These are phyloP conservation scores for Hirschfeldia incana DNA, from an alignment of 345 rosid genomes.

Conservation along the genomic window DNA sequence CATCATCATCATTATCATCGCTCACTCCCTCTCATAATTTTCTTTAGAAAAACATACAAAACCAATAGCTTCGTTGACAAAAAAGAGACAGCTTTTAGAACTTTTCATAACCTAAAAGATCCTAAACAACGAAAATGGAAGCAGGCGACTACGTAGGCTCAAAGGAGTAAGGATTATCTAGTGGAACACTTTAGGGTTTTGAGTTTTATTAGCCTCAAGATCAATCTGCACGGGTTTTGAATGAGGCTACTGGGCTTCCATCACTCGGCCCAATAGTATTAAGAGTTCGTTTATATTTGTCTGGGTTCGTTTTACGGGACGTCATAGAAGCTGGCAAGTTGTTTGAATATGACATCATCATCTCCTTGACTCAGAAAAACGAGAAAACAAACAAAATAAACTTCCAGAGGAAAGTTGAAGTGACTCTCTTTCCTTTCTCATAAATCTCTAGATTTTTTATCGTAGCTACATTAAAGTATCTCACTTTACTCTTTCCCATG, in stretches of 20 bases:
- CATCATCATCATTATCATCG: constrained; percentile 40
- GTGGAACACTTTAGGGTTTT: constrained; percentile 30
- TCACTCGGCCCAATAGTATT: constrained; percentile 9
- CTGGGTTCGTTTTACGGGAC: not conserved
- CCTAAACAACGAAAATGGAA: not conserved
- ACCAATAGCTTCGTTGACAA: not conserved
- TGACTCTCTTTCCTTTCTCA: not conserved
- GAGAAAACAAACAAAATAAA: not conserved
- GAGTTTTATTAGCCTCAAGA: not conserved
- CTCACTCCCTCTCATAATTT: not conserved
- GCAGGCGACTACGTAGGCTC: not conserved
- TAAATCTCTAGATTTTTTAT: not conserved
- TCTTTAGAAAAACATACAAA: not conserved
- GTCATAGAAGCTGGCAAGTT: not conserved
- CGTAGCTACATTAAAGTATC: constrained; percentile 2
- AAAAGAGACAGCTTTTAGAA: too few species aligned
- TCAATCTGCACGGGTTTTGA: not conserved
- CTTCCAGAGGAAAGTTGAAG: not conserved
- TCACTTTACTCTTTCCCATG: constrained; percentile 6
- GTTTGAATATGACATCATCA: not conserved
- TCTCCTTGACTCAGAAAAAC: not conserved
- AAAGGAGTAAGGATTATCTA: constrained; percentile 7
- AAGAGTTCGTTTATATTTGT: not conserved
- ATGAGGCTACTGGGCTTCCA: constrained; percentile 20
- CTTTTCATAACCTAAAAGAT: too few species aligned